Evolutionary conservation across 768 basidiomycete genomes (phyloP).

Genomic region (Auriculariales sp.): DNA sequence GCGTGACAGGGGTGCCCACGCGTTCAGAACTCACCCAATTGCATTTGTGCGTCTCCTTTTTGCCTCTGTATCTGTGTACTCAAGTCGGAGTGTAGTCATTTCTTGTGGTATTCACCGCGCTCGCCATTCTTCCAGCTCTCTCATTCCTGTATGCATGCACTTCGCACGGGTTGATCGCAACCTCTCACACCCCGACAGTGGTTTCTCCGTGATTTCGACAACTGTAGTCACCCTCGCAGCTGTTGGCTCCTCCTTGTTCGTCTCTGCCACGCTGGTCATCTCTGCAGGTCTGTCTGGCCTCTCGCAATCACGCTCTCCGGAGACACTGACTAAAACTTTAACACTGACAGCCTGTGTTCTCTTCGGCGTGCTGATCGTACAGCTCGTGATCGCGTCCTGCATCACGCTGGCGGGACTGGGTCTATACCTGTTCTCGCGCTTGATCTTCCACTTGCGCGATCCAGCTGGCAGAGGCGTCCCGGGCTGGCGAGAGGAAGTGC

Average conservation of each 20-base stretch:
- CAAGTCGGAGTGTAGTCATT: neutral
- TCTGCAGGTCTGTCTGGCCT: no score
- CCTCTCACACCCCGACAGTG: neutral
- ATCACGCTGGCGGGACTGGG: neutral
- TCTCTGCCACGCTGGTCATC: neutral
- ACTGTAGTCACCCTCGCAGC: neutral
- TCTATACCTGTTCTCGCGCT: neutral
- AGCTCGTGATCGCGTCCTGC: neutral
- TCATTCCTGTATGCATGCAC: neutral
- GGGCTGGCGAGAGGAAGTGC: no score
- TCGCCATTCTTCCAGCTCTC: neutral
- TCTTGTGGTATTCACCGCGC: neutral
- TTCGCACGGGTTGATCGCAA: neutral
- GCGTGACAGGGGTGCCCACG: neutral
- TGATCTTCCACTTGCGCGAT: neutral
- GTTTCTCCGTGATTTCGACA: neutral
- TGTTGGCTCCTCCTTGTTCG: neutral
- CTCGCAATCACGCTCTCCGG: neutral
- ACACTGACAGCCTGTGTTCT: neutral
- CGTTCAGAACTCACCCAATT: neutral
- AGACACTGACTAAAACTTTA: neutral
- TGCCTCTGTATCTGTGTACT: neutral
- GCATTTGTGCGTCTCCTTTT: neutral
- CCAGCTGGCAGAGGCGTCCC: neutral
- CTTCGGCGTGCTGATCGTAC: neutral